phyloP scores from a whole-genome alignment of 192 early-diverging fungal species.

The Thamnidium elegans region DNA sequence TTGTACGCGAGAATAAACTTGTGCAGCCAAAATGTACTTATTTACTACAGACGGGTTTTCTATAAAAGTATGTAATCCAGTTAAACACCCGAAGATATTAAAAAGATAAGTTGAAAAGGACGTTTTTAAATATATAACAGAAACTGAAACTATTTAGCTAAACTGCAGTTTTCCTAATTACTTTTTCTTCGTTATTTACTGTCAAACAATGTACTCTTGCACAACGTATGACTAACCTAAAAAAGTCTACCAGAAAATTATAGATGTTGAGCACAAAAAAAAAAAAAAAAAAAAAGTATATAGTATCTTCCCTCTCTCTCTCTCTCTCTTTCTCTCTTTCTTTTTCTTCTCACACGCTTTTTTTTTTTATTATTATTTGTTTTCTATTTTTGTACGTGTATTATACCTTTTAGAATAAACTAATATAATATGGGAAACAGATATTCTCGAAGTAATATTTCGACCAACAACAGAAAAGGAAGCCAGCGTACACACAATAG shows the following conservation, averaged over 20 bases:
- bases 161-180: too few relatives aligned
- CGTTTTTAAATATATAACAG: too few relatives aligned
- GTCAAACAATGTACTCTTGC: neutral
- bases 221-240: neutral
- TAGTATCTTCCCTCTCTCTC: neutral
- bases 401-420: neutral
- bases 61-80: too few relatives aligned
- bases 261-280: neutral
- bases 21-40: too few relatives aligned
- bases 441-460: neutral
- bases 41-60: too few relatives aligned
- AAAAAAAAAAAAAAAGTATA: neutral
- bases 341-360: neutral
- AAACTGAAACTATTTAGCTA: too few relatives aligned
- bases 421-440: neutral
- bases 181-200: too few relatives aligned
- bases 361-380: constrained; percentile 3
- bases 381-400: constrained; percentile 3
- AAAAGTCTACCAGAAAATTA: neutral
- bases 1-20: too few relatives aligned
- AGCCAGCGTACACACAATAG: too few relatives aligned
- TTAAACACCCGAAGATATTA: too few relatives aligned
- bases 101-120: too few relatives aligned
- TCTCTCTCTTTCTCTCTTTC: constrained; percentile 3
- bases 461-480: neutral